Evolutionary conservation across 768 basidiomycete species (phyloP).

Genomic region (Solioccasus polychromus): DNA sequence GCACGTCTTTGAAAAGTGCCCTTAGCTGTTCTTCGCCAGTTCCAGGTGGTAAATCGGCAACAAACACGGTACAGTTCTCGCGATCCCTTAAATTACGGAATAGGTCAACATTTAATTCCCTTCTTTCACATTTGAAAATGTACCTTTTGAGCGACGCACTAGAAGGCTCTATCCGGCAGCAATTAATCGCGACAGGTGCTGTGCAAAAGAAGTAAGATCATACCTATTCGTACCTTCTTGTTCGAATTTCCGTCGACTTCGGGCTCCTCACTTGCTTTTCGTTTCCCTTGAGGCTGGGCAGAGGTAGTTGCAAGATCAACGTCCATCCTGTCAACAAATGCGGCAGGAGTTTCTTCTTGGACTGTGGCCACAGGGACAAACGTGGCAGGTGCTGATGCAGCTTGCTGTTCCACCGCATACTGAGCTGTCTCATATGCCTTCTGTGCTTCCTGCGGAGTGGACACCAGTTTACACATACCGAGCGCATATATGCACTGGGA

Average conservation of each 20-base stretch:
- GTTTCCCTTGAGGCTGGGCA: slow-evolving; percentile 50
- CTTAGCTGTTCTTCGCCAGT: slow-evolving; percentile 65
- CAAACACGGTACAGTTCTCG: slow-evolving; percentile 91
- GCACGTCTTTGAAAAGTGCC: slow-evolving; percentile 81
- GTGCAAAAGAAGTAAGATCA: slow-evolving; percentile 17
- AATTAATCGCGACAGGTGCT: not conserved
- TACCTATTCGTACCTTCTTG: slow-evolving; percentile 67
- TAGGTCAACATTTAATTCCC: not conserved
- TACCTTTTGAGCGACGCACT: slow-evolving; percentile 60
- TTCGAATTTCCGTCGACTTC: slow-evolving; percentile 40
- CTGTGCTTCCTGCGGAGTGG: slow-evolving; percentile 53
- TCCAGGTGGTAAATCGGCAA: slow-evolving; percentile 61
- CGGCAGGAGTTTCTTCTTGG: not conserved
- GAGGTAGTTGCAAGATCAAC: slow-evolving; percentile 34
- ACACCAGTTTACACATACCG: not conserved
- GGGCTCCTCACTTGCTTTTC: slow-evolving; percentile 56
- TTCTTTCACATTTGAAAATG: not conserved
- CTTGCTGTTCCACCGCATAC: slow-evolving; percentile 40
- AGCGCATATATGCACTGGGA: not conserved
- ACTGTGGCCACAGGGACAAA: slow-evolving; percentile 5
- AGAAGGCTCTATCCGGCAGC: slow-evolving; percentile 38
- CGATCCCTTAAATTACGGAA: slow-evolving; percentile 65
- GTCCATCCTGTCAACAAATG: slow-evolving; percentile 36
- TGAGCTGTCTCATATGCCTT: slow-evolving; percentile 54
- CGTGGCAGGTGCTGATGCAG: slow-evolving; percentile 32